phyloP scores from a whole-genome alignment of 108 stramenopile genomes.

The Cyclotella distinguenda region DNA sequence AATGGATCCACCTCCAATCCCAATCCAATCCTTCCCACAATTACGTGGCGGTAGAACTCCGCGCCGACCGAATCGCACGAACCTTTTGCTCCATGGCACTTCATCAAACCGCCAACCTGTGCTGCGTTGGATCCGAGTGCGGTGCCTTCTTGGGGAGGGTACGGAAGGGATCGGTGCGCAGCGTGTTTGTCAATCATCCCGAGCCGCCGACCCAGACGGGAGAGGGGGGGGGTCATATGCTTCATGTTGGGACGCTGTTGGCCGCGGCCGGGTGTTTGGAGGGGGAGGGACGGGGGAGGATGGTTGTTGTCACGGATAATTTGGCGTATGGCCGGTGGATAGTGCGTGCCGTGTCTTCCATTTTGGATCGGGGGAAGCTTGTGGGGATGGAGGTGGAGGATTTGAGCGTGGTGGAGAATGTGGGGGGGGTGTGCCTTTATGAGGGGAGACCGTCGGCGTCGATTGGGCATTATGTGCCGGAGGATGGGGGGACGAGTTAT shows the following conservation, averaged over 20 bases:
- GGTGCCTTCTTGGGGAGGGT: conserved; percentile 64
- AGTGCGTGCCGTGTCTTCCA: conserved; percentile 55
- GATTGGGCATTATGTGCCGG: conserved; percentile 56
- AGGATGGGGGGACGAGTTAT: conserved; percentile 61
- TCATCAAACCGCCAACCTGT: conserved; percentile 50
- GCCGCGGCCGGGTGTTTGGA: conserved; percentile 57
- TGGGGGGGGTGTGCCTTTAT: conserved; percentile 45
- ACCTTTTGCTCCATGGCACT: conserved; percentile 56
- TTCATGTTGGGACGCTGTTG: conserved; percentile 51
- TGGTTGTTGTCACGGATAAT: conserved; percentile 85
- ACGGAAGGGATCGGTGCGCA: conserved; percentile 43
- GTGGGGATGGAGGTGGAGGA: conserved; percentile 17
- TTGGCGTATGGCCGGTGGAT: conserved; percentile 69
- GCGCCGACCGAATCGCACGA: conserved; percentile 79
- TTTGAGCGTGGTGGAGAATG: conserved; percentile 21
- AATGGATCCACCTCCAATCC: conserved; percentile 79
- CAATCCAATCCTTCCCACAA: conserved; percentile 53
- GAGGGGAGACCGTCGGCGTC: conserved; percentile 66
- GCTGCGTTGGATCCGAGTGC: conserved; percentile 77
- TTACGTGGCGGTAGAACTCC: conserved; percentile 74
- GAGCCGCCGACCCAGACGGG: conserved; percentile 88
- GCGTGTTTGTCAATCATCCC: conserved; percentile 82
- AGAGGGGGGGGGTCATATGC: conserved; percentile 83
- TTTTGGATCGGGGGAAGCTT: conserved; percentile 35
- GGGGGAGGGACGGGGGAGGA: conserved; percentile 29